Evolutionary conservation across 176 grass and related monocot species (phyloP).

Genomic region (Oryza meyeriana): DNA sequence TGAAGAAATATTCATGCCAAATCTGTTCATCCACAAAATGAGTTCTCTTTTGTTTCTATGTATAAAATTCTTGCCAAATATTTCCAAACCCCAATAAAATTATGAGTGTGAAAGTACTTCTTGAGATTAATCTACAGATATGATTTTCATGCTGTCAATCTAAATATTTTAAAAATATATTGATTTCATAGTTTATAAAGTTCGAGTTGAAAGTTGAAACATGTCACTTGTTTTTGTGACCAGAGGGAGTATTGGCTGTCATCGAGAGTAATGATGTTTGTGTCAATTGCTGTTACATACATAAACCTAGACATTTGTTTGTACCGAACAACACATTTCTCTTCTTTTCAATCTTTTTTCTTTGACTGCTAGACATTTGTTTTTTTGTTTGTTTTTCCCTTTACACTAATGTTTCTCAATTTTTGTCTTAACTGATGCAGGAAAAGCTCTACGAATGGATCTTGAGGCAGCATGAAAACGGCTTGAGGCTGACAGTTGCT

Average conservation of each 20-base stretch:
- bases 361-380: neutral
- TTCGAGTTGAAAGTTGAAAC: neutral
- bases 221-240: neutral
- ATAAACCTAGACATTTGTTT: neutral
- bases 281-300: too few species aligned
- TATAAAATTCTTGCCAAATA: neutral
- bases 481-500: slow-evolving; percentile 49
- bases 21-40: neutral
- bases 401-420: neutral
- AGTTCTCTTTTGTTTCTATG: neutral
- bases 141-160: neutral
- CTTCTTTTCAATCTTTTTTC: neutral
- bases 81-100: neutral
- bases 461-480: slow-evolving; percentile 54
- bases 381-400: neutral
- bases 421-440: slow-evolving; percentile 32
- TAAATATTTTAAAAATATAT: neutral
- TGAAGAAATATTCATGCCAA: neutral
- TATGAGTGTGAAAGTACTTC: neutral
- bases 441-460: slow-evolving; percentile 80
- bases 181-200: neutral
- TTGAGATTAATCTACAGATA: neutral
- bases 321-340: neutral
- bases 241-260: neutral
- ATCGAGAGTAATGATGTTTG: neutral